These are phyloP conservation scores for Blastobotrys attinorum DNA, from an alignment of 805 yeast species.

Conservation along the genomic window DNA sequence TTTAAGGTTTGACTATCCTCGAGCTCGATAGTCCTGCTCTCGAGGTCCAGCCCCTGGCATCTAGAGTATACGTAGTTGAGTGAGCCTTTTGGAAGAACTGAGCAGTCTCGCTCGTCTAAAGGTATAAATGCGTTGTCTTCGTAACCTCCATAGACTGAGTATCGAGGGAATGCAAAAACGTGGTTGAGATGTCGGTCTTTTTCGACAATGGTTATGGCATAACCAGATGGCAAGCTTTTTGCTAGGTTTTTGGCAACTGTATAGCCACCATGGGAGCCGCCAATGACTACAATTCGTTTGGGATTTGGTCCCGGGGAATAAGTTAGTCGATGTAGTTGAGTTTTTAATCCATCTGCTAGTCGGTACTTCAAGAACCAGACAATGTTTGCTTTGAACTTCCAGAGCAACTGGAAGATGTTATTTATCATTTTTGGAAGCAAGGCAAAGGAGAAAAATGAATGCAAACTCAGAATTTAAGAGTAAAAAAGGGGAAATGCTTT, in stretches of 20 bases:
- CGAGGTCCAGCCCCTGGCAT: slow-evolving; percentile 10
- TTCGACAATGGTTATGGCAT: slow-evolving; percentile 13
- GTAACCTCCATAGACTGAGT: slow-evolving; percentile 11
- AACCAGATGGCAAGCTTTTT: background rate
- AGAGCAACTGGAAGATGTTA: background rate
- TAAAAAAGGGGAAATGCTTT: too few species aligned
- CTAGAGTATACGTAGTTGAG: slow-evolving; percentile 8
- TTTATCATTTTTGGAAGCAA: background rate
- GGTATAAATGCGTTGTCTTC: background rate
- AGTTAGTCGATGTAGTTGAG: background rate
- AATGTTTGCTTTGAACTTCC: background rate
- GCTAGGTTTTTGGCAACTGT: background rate
- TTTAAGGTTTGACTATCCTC: background rate
- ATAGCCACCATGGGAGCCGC: slow-evolving; percentile 6
- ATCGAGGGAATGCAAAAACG: slow-evolving; percentile 13
- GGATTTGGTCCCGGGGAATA: background rate
- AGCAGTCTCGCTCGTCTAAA: background rate
- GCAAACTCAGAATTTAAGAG: too few species aligned
- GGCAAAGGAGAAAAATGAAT: too few species aligned
- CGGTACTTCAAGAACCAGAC: background rate
- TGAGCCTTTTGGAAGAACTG: background rate
- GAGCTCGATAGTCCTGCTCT: slow-evolving; percentile 5
- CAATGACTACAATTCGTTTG: slow-evolving; percentile 2
- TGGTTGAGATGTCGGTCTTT: slow-evolving; percentile 7
- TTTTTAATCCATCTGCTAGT: background rate